Percentiles rank a stretch among this genome's conserved stretches.
phyloP scores from a whole-genome alignment of 2,329 filamentous ascomycete species.

The Penicillium thymicola region DNA sequence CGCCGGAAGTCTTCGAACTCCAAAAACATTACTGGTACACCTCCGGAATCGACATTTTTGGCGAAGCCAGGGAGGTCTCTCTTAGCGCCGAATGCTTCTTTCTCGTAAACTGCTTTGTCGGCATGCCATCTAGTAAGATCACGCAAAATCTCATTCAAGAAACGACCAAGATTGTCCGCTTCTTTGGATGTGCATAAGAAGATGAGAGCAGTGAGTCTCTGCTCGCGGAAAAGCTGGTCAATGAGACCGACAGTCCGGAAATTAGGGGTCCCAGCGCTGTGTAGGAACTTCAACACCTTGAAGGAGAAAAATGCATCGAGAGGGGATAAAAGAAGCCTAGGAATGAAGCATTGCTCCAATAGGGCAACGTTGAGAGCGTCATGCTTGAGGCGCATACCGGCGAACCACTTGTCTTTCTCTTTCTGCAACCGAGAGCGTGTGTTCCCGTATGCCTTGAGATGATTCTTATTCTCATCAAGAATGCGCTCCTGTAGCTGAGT shows the following conservation, averaged over 20 bases:
- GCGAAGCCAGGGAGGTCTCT: constrained; percentile 75
- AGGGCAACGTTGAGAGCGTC: constrained; percentile 70
- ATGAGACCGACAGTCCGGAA: constrained; percentile 84
- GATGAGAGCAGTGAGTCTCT: constrained; percentile 75
- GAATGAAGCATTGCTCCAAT: constrained; percentile 89
- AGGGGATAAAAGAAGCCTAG: constrained; percentile 76
- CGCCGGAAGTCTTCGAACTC: constrained; percentile 84
- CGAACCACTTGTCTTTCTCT: constrained; percentile 78
- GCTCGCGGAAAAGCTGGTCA: constrained; percentile 78
- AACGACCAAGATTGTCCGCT: constrained; percentile 87
- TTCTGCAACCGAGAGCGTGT: constrained; percentile 67
- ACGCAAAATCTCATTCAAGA: constrained; percentile 75
- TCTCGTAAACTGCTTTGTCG: constrained; percentile 72
- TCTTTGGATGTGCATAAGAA: constrained; percentile 88
- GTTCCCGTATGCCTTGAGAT: constrained; percentile 64
- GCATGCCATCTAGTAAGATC: constrained; percentile 83
- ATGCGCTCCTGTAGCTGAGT: constrained; percentile 67
- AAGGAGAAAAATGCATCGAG: constrained; percentile 87
- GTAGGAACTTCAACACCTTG: constrained; percentile 80
- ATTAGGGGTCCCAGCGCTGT: constrained; percentile 76
- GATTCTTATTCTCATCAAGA: constrained; percentile 68
- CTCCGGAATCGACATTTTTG: constrained; percentile 65
- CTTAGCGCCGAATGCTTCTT: constrained; percentile 69
- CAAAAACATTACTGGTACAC: constrained; percentile 67
- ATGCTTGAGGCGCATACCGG: constrained; percentile 59